These are phyloP conservation scores for Malus hybrid DNA, from an alignment of 331 rosid genomes.

Conservation along the genomic window DNA sequence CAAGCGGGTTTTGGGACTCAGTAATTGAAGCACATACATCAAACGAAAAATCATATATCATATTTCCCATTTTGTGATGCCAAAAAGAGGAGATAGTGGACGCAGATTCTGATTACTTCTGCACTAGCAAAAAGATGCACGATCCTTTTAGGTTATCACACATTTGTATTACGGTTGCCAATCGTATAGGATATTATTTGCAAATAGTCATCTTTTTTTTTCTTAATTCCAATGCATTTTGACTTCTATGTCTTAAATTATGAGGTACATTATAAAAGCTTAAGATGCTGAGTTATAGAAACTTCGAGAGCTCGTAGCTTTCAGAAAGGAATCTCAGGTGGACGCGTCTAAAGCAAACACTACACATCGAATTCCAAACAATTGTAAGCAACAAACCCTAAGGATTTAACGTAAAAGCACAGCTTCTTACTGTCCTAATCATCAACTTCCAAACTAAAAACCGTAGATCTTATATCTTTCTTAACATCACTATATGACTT, in stretches of 20 bases:
- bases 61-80: neutral
- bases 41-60: neutral
- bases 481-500: neutral
- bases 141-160: neutral
- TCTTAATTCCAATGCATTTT: neutral
- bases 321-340: neutral
- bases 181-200: neutral
- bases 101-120: neutral
- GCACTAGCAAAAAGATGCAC: neutral
- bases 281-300: neutral
- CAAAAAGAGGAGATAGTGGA: neutral
- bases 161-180: neutral
- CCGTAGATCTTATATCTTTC: neutral
- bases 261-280: neutral
- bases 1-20: slow-evolving; percentile 3
- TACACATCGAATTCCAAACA: neutral
- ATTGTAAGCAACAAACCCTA: neutral
- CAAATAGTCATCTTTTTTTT: neutral
- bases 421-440: neutral
- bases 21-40: slow-evolving; percentile 13
- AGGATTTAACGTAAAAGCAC: neutral
- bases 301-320: neutral
- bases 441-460: neutral
- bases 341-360: neutral
- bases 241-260: neutral